Evolutionary conservation across 2,329 filamentous ascomycete species (phyloP).

Genomic region (Paecilomyces sp.): DNA sequence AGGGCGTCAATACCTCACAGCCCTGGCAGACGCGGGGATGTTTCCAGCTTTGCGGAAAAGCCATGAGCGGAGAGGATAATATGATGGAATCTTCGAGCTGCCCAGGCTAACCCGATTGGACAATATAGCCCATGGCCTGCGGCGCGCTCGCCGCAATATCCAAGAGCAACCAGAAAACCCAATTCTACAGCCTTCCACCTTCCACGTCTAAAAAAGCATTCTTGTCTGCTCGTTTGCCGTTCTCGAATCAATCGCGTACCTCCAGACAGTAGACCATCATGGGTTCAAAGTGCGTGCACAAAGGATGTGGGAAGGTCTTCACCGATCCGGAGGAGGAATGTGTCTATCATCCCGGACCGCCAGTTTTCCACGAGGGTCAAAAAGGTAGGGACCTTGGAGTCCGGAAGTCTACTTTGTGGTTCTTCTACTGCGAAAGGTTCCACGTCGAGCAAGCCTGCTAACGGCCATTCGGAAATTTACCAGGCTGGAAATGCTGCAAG

Average conservation of each 20-base stretch:
- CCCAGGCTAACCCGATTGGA: slow-evolving; percentile 26
- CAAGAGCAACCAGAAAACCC: neutral
- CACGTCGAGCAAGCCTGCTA: neutral
- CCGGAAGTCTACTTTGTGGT: neutral
- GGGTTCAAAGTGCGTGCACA: slow-evolving; percentile 77
- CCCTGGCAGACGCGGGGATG: neutral
- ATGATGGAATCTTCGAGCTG: slow-evolving; percentile 36
- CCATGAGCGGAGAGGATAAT: neutral
- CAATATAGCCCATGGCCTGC: neutral
- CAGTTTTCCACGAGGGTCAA: slow-evolving; percentile 94
- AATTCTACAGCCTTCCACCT: slow-evolving; percentile 1
- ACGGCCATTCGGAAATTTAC: slow-evolving; percentile 2
- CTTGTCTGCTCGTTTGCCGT: neutral
- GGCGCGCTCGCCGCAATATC: neutral
- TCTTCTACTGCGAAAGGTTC: neutral
- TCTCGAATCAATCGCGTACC: neutral
- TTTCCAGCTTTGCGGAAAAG: neutral
- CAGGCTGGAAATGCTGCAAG: slow-evolving; percentile 99
- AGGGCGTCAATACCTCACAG: neutral
- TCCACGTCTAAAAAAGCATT: neutral
- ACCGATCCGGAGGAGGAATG: slow-evolving; percentile 76
- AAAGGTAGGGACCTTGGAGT: slow-evolving; percentile 61
- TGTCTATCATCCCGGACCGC: slow-evolving; percentile 86
- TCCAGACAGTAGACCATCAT: slow-evolving; percentile 11
- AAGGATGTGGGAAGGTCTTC: slow-evolving; percentile 87